Percentiles rank a stretch among this genome's conserved stretches.
These are phyloP conservation scores for Eurotiales sp. DNA, from an alignment of 2,329 filamentous ascomycete genomes.

Conservation along the genomic window DNA sequence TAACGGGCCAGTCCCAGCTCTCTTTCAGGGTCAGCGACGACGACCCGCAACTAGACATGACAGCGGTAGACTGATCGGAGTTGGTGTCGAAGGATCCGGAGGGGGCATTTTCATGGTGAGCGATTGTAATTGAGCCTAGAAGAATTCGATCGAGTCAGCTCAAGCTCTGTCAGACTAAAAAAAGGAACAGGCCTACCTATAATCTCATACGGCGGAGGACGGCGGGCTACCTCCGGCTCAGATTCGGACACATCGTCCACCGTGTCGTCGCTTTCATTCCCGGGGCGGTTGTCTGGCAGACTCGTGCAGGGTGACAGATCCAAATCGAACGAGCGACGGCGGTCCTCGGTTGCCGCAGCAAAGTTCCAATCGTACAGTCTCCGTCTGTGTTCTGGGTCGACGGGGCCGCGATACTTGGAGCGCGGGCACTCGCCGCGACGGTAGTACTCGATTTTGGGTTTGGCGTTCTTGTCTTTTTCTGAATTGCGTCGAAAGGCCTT, in stretches of 20 bases:
- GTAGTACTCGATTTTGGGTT: conserved; percentile 46
- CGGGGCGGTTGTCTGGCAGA: conserved; percentile 18
- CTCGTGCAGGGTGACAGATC: conserved; percentile 38
- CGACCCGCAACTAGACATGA: conserved; percentile 32
- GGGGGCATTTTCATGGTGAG: conserved; percentile 22
- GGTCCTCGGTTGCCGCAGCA: conserved; percentile 30
- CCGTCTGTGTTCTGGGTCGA: conserved; percentile 44
- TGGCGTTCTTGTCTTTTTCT: conserved; percentile 23
- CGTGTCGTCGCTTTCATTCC: conserved; percentile 16
- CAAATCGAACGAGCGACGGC: conserved; percentile 32
- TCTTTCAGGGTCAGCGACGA: conserved; percentile 34
- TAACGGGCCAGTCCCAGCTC: conserved; percentile 23
- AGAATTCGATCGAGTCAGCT: background rate
- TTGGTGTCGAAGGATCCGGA: conserved; percentile 26
- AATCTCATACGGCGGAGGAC: too few relatives aligned
- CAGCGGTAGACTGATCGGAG: conserved; percentile 35
- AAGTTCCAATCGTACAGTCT: conserved; percentile 45
- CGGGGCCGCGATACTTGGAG: conserved; percentile 48
- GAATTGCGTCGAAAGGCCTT: conserved; percentile 32
- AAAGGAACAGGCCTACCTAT: conserved; percentile 7
- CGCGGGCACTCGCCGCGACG: conserved; percentile 45
- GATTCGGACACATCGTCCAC: conserved; percentile 21
- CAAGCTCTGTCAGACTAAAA: too few relatives aligned
- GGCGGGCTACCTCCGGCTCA: conserved; percentile 16
- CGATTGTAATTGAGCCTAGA: conserved; percentile 20